Percentiles rank a stretch among this genome's conserved stretches.
Evolutionary conservation across 257 asterid genomes (phyloP).

Genomic region (Salvia rosmarinus): DNA sequence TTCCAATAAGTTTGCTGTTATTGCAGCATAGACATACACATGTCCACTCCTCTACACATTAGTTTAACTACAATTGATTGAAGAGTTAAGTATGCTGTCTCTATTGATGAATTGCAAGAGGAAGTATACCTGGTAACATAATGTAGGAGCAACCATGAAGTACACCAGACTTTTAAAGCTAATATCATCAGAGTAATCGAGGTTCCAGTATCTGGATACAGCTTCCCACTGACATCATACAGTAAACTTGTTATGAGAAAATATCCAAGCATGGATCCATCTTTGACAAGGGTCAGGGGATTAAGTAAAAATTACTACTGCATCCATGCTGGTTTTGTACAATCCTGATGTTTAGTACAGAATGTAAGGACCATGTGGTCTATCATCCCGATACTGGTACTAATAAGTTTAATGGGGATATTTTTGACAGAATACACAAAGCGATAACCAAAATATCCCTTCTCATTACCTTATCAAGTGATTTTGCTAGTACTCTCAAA

Average conservation of each 20-base stretch:
- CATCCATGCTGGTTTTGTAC: conserved; percentile 10
- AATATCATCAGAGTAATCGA: conserved; percentile 60
- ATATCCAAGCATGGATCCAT: conserved; percentile 12
- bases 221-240: conserved; percentile 57
- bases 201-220: conserved; percentile 54
- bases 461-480: conserved; percentile 72
- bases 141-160: conserved; percentile 95
- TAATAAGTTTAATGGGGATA: not conserved
- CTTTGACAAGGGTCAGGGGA: conserved; percentile 27
- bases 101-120: conserved; percentile 21
- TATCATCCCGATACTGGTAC: not conserved
- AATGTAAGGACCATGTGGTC: conserved; percentile 6
- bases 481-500: conserved; percentile 71
- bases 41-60: conserved; percentile 1
- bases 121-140: conserved; percentile 86
- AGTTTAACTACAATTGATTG: not conserved
- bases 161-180: conserved; percentile 77
- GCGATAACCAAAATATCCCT: not conserved
- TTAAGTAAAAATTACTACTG: not conserved
- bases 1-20: not conserved
- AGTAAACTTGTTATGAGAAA: conserved; percentile 20
- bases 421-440: not conserved
- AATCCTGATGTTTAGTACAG: not conserved
- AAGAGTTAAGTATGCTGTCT: conserved; percentile 18
- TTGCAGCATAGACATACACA: conserved; percentile 7